Percentiles rank a stretch among this genome's conserved stretches.
phyloP scores from a whole-genome alignment of 306 rosid genomes.

The Pueraria montana region DNA sequence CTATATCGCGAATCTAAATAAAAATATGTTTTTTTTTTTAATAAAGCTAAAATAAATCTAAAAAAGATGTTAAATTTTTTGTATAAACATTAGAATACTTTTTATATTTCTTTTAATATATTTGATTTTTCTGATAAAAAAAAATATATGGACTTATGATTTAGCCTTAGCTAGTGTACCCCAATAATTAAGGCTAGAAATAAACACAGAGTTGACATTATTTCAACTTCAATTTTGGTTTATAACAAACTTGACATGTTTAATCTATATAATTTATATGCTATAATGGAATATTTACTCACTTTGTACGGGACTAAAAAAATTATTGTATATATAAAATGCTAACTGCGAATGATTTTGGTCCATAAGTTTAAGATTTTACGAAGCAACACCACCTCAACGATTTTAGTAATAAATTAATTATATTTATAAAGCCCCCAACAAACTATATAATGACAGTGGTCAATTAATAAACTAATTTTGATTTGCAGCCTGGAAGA shows the following conservation, averaged over 20 bases:
- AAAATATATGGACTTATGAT: not conserved
- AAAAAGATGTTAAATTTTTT: too few species aligned
- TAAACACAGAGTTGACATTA: not conserved
- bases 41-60: too few species aligned
- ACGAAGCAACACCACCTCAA: slow-evolving; percentile 29
- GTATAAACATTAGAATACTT: not conserved
- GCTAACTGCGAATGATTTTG: not conserved
- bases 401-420: slow-evolving; percentile 4
- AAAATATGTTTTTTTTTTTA: too few species aligned
- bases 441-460: slow-evolving; percentile 28
- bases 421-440: not conserved
- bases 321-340: not conserved
- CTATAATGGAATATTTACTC: too few species aligned
- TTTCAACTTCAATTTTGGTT: not conserved
- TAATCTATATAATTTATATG: not conserved
- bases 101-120: not conserved
- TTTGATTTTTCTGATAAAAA: not conserved
- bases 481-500: slow-evolving; percentile 29
- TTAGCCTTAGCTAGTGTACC: not conserved
- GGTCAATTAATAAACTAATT: slow-evolving; percentile 30
- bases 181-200: not conserved
- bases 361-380: not conserved
- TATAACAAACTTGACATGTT: not conserved
- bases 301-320: too few species aligned
- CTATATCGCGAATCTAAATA: too few species aligned